phyloP scores from a whole-genome alignment of 179 eudicot species.

The Actinidia arguta region DNA sequence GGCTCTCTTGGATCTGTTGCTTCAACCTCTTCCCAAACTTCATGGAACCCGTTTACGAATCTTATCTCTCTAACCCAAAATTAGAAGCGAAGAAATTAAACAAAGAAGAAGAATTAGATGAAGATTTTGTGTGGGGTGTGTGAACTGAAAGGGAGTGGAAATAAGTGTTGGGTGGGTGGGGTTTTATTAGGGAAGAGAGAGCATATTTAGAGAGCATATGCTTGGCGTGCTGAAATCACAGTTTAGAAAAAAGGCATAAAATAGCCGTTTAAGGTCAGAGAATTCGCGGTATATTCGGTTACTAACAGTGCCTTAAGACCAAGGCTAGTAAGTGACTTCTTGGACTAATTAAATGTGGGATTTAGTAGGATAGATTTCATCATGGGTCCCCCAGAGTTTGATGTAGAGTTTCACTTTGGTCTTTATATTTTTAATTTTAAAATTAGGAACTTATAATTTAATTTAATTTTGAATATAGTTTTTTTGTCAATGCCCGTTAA shows the following conservation, averaged over 20 bases:
- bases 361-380: too few species aligned
- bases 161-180: slow-evolving; percentile 14
- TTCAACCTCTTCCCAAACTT: slow-evolving; percentile 86
- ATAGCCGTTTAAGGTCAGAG: slow-evolving; percentile 24
- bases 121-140: not conserved
- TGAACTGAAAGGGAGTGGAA: slow-evolving; percentile 7
- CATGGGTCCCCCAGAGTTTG: too few species aligned
- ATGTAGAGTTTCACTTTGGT: too few species aligned
- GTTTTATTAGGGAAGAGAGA: slow-evolving; percentile 17
- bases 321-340: too few species aligned
- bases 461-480: too few species aligned
- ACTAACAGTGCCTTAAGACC: slow-evolving; percentile 20
- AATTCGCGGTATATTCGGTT: slow-evolving; percentile 56
- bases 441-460: too few species aligned
- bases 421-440: too few species aligned
- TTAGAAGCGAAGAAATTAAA: too few species aligned
- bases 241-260: slow-evolving; percentile 28
- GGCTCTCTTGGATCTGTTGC: slow-evolving; percentile 71
- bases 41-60: slow-evolving; percentile 48
- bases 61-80: not conserved
- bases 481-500: too few species aligned
- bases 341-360: too few species aligned
- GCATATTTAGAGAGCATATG: slow-evolving; percentile 74
- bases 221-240: slow-evolving; percentile 59
- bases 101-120: not conserved